Base-by-base conservation (phyloP, 129 eudicot genomes). In the Centaurea solstitialis region DNA sequence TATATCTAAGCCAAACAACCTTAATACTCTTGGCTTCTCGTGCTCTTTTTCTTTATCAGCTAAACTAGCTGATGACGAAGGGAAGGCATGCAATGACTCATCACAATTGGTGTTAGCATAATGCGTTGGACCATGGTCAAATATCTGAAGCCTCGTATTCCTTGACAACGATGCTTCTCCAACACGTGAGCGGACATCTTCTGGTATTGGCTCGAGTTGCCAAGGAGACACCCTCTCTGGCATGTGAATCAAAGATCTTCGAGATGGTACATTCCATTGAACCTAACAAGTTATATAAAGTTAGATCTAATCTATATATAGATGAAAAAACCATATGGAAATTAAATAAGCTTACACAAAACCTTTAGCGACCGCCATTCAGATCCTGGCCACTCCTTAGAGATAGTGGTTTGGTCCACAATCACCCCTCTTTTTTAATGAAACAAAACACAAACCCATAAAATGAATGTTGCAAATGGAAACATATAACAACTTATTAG, bases 321-420 rank as follows among this genome's bases (percentile, higher is more conserved):
- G 12, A 20, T 13, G 5, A 17, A 50, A 6, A 50, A 17, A 50
- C 62, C 20, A 18, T 20, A 61, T 61, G 4, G 4, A 20, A 21
- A 7, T 1, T 61, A 61, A 18, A 61, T 8, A 61, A 61, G 68
- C 20, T 61, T 12, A 61, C 23, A 38, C 61, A n/a, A 4, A 77
- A 91, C 93, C 96, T 88, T 87, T 74, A 91, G 75, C 4, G 93
- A 83, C 9, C 96, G 84, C 96, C 96, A 91, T 74, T 85, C 78
- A 40, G 96, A 91, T 71, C 85, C 83, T 39, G 85, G 24, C 96
- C 93, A 91, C 75, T 89, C 84, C 0, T 82, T 39, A 33, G 91
- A 91, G 24, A 80, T 69, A 68, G 86, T 87, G 67, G 28, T 2
- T 7, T 61, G 10, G 0, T 61, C 68, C 28, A 61, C 28, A 61